These are phyloP conservation scores for Venturia oleaginea DNA, from an alignment of 2,329 filamentous ascomycete genomes.

Conservation along the genomic window DNA sequence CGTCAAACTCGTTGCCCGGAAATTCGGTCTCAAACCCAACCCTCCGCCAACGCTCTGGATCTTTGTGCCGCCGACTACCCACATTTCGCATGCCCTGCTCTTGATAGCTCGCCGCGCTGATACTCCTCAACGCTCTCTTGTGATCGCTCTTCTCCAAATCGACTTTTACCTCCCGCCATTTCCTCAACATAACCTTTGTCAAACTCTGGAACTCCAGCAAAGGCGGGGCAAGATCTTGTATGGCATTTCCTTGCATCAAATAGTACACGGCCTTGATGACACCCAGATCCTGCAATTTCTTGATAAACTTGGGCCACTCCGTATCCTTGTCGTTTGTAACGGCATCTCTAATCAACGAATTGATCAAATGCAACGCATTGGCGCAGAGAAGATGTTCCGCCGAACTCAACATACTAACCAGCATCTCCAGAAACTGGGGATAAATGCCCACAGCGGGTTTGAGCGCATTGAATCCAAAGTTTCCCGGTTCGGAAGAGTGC, in stretches of 20 bases:
- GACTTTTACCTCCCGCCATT: slow-evolving; percentile 79
- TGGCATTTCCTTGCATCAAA: slow-evolving; percentile 86
- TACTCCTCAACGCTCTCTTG: slow-evolving; percentile 71
- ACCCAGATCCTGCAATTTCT: slow-evolving; percentile 82
- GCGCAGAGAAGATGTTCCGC: slow-evolving; percentile 93
- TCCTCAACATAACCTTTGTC: slow-evolving; percentile 76
- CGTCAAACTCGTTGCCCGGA: slow-evolving; percentile 75
- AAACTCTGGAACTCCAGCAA: slow-evolving; percentile 87
- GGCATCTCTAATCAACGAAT: slow-evolving; percentile 86
- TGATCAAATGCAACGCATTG: slow-evolving; percentile 90
- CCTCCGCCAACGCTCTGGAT: slow-evolving; percentile 85
- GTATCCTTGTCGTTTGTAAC: slow-evolving; percentile 67
- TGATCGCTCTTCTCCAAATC: slow-evolving; percentile 85
- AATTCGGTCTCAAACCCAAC: slow-evolving; percentile 87
- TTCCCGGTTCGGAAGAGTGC: slow-evolving; percentile 45
- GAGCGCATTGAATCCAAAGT: slow-evolving; percentile 81
- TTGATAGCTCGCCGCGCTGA: slow-evolving; percentile 66
- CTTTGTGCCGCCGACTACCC: slow-evolving; percentile 58
- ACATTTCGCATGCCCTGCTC: slow-evolving; percentile 18
- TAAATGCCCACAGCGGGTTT: slow-evolving; percentile 87
- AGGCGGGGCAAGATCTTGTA: slow-evolving; percentile 84
- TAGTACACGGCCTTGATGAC: slow-evolving; percentile 83
- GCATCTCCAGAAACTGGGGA: slow-evolving; percentile 88
- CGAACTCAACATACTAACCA: slow-evolving; percentile 83
- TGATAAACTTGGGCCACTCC: slow-evolving; percentile 95